Percentiles rank a stretch among this genome's conserved stretches.
phyloP scores from a whole-genome alignment of 352 stramenopile species.

The Globisporangium iwayamae region DNA sequence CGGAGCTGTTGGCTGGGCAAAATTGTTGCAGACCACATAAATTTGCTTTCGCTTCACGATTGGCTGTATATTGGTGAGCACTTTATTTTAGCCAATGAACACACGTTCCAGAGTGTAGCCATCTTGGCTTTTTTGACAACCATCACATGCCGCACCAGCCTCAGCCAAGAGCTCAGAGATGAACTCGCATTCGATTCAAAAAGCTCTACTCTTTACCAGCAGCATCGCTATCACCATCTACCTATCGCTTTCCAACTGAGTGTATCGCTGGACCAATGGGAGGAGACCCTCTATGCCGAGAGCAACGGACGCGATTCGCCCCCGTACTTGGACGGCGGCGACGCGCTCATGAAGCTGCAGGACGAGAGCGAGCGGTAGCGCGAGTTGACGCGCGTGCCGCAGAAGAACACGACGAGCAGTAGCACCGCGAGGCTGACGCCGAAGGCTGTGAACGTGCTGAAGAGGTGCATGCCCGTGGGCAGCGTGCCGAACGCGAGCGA shows the following conservation, averaged over 20 bases:
- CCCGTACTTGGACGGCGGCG: conserved; percentile 47
- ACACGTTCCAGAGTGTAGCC: background rate
- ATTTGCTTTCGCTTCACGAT: background rate
- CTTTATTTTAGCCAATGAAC: background rate
- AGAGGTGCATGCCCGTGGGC: conserved; percentile 68
- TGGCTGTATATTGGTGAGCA: background rate
- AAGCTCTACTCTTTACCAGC: background rate
- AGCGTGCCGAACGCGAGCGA: conserved; percentile 67
- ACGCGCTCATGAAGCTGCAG: conserved; percentile 68
- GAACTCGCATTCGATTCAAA: background rate
- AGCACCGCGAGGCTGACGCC: conserved; percentile 69
- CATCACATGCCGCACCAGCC: no score
- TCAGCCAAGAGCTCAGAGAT: background rate
- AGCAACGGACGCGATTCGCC: conserved; percentile 56
- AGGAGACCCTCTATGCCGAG: conserved; percentile 3
- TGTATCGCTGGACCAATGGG: background rate
- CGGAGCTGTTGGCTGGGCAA: background rate
- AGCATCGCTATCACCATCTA: background rate
- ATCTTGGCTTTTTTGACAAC: background rate
- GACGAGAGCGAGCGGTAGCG: conserved; percentile 72
- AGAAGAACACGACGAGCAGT: conserved; percentile 79
- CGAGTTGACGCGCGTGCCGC: conserved; percentile 71
- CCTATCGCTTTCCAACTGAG: background rate
- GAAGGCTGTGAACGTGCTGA: conserved; percentile 77
- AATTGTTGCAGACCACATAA: background rate